A percentile compares a stretch with the other conserved stretches of the same genome.
These are phyloP conservation scores for Lentinula edodes DNA, from an alignment of 768 basidiomycete genomes.

Conservation along the genomic window DNA sequence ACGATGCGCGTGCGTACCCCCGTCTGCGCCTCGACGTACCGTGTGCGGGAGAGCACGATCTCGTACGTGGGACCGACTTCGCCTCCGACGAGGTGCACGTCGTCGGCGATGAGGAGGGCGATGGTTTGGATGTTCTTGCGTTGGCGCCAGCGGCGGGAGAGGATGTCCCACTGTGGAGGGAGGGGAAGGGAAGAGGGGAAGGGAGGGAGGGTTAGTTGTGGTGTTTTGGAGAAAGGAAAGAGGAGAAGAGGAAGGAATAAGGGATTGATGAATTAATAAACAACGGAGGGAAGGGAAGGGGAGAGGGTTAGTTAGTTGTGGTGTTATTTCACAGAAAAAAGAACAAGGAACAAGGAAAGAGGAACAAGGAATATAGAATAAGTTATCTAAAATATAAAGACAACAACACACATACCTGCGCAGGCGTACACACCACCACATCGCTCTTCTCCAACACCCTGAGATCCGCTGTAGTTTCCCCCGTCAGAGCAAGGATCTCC, in stretches of 20 bases:
- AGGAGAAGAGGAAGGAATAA: no score
- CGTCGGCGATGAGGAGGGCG: slow-evolving; percentile 90
- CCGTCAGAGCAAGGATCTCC: slow-evolving; percentile 89
- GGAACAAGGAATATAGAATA: no score
- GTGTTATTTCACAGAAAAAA: no score
- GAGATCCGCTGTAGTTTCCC: slow-evolving; percentile 90
- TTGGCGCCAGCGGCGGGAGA: slow-evolving; percentile 94
- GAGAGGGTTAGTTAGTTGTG: no score
- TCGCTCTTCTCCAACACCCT: slow-evolving; percentile 87
- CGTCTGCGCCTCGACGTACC: slow-evolving; percentile 92
- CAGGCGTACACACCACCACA: slow-evolving; percentile 90
- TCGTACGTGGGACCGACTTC: slow-evolving; percentile 96
- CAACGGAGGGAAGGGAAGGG: no score
- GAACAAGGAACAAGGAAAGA: no score
- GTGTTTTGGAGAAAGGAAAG: background rate
- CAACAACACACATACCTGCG: slow-evolving; percentile 62
- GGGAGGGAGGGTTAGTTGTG: background rate
- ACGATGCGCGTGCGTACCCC: slow-evolving; percentile 91
- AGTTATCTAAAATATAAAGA: no score
- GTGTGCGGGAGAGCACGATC: slow-evolving; percentile 91
- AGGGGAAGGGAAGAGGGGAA: no score
- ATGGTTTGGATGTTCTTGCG: slow-evolving; percentile 95
- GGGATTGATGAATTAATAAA: no score
- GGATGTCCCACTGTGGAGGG: slow-evolving; percentile 88
- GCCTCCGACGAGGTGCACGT: slow-evolving; percentile 91